Percentiles rank a stretch among this genome's conserved stretches.
phyloP scores from a whole-genome alignment of 108 stramenopile genomes.

The Fragilariopsis cylindrus region DNA sequence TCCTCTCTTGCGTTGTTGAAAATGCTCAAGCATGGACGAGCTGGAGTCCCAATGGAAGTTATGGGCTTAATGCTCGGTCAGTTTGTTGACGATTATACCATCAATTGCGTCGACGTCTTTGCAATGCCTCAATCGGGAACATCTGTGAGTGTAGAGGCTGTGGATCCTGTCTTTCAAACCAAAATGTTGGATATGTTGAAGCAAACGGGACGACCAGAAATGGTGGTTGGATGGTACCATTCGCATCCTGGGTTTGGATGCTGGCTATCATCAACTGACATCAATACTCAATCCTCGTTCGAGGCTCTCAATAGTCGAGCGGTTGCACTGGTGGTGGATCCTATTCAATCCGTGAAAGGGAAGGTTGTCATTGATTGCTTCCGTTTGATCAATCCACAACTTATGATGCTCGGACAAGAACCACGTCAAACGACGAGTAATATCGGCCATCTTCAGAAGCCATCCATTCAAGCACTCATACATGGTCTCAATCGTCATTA shows the following conservation, averaged over 20 bases:
- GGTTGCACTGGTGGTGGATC: conserved; percentile 98
- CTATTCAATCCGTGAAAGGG: conserved; percentile 99
- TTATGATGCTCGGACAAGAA: conserved; percentile 98
- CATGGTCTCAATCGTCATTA: conserved; percentile 99
- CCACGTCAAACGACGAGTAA: conserved; percentile 98
- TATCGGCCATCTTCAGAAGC: conserved; percentile 99
- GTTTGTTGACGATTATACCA: conserved; percentile 99
- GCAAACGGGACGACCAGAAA: conserved; percentile 96
- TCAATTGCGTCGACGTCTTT: conserved; percentile 99
- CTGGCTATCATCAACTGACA: conserved; percentile 97
- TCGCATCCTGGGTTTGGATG: conserved; percentile 99
- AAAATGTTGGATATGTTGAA: conserved; percentile 99
- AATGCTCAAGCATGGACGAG: conserved; percentile 99
- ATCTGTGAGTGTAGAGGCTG: conserved; percentile 96
- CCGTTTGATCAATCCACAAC: conserved; percentile 97
- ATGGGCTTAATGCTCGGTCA: conserved; percentile 99
- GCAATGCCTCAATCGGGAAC: conserved; percentile 99
- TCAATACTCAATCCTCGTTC: conserved; percentile 98
- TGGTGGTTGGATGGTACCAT: conserved; percentile 99
- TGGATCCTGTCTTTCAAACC: conserved; percentile 98
- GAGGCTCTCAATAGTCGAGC: conserved; percentile 94
- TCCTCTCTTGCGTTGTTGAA: conserved; percentile 96
- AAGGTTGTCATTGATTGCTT: conserved; percentile 99
- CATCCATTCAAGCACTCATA: conserved; percentile 97
- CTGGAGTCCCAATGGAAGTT: conserved; percentile 99